Conservation (phyloP, 116 monocot species). For the Papilionanthe hybrid region DNA sequence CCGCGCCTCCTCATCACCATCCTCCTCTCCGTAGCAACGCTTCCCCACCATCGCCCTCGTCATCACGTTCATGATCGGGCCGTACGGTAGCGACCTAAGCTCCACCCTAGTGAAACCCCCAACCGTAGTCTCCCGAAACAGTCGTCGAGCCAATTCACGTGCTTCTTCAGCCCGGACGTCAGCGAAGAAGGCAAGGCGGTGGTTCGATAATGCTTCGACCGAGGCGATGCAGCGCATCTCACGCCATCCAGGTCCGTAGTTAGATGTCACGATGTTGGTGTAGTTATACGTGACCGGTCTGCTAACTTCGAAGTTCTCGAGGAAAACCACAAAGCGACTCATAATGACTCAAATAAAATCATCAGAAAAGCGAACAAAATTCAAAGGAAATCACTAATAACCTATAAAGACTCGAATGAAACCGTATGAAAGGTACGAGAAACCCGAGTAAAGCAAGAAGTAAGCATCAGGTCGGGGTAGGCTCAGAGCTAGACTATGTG, state of each 20-base stretch:
- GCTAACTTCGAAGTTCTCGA: no score
- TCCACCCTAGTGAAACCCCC: conserved; percentile 2
- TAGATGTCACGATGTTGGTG: neutral
- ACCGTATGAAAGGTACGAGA: no score
- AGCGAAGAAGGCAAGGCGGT: neutral
- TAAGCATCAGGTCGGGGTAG: no score
- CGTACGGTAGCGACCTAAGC: conserved; percentile 20
- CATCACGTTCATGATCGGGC: conserved; percentile 17
- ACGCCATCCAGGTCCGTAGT: conserved; percentile 17
- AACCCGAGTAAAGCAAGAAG: no score
- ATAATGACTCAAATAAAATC: no score
- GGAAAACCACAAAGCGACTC: no score
- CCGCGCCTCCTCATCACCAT: conserved; percentile 7
- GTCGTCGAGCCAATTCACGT: neutral
- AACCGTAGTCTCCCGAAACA: neutral
- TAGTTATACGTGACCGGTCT: no score
- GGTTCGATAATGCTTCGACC: neutral
- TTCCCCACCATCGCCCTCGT: conserved; percentile 29
- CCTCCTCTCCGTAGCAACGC: neutral
- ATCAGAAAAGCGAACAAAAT: no score
- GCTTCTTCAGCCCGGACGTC: conserved; percentile 3
- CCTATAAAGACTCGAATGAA: no score
- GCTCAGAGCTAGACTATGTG: no score
- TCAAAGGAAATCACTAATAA: no score
- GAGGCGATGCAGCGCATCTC: conserved; percentile 16